Evolutionary conservation across 2,329 filamentous ascomycete species (phyloP), one percentile per base, ranked within the genome.

Genomic region (Colletotrichum lini): DNA sequence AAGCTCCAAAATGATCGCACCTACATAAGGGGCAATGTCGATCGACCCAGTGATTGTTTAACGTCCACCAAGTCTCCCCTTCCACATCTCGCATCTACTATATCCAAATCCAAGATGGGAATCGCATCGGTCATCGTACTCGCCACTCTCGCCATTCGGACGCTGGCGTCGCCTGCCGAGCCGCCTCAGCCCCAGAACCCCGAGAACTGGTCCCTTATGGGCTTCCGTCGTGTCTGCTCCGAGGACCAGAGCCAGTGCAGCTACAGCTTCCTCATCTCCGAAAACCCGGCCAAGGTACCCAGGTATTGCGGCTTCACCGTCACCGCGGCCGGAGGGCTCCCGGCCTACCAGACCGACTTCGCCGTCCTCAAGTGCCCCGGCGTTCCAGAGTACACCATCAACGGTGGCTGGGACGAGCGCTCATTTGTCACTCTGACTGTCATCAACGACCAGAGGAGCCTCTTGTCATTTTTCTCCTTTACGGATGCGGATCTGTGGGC

Each of bases 201-300:
- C 3, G 23, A 21, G 12, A 59, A 57, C 16, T 74, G 73, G 73
- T 56, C 64, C 5, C 18, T 74, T 9, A 16, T 57, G 2, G 0
- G 53, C 26, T 65, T 74, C 52, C 53, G 59, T 1, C 72, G 72
- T 6, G 23, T 10, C 0, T 74, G 73, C 2, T 23, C 23, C 0
- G 13, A 18, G 2, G 65, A 72, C 1, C 59, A 65, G n/a, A 60
- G 42, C 9, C 13, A 18, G 0, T 74, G 73, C 23, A 7, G 59
- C 10, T 72, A 72, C 64, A 59, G 52, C 42, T 74, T 74, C 53
- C 5, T 63, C 0, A 10, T 73, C 0, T 35, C 59, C 42, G 70
- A 70, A 12, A n/a, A 64, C 4, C 26, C 53, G 3, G 1, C 35
- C 2, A 30, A 35, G 6, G 45, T 3, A 1, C 58, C 70, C 8